Conservation (phyloP, 345 rosid genomes). For the Camelina sativa region DNA sequence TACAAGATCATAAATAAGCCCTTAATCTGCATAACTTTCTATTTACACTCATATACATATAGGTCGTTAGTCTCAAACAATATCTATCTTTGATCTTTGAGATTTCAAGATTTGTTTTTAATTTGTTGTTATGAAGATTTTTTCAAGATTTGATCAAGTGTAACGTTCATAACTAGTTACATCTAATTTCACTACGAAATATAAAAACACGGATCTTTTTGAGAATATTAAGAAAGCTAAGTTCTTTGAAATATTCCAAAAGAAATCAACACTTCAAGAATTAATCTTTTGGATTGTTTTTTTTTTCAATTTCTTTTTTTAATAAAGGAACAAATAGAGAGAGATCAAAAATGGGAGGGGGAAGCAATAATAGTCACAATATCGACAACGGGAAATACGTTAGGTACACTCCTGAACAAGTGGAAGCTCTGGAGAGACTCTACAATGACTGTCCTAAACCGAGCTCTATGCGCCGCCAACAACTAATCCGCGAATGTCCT, state of each 20-base stretch:
- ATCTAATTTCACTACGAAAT: neutral
- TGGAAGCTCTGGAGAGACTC: slow-evolving; percentile 97
- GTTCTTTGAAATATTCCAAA: slow-evolving; percentile 7
- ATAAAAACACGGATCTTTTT: neutral
- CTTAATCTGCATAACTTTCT: slow-evolving; percentile 10
- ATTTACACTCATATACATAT: neutral
- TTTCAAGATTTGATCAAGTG: slow-evolving; percentile 29
- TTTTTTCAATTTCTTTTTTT: no score
- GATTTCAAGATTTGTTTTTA: neutral
- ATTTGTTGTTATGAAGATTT: neutral
- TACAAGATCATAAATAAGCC: neutral
- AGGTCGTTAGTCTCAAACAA: slow-evolving; percentile 11
- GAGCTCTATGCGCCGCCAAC: slow-evolving; percentile 93
- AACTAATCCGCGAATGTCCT: slow-evolving; percentile 95
- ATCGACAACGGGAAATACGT: slow-evolving; percentile 89
- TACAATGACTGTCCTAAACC: slow-evolving; percentile 99
- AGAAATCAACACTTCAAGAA: slow-evolving; percentile 5
- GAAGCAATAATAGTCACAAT: slow-evolving; percentile 73
- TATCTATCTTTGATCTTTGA: slow-evolving; percentile 21
- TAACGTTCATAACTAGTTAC: slow-evolving; percentile 18
- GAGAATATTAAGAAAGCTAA: slow-evolving; percentile 5
- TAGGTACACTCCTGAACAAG: slow-evolving; percentile 96
- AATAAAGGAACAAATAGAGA: slow-evolving; percentile 22
- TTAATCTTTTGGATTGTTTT: neutral
- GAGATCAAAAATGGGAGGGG: slow-evolving; percentile 50